Percentiles rank a stretch among this genome's conserved stretches.
Conservation (phyloP, 129 eudicot species). For the Pulicaria dysenterica region DNA sequence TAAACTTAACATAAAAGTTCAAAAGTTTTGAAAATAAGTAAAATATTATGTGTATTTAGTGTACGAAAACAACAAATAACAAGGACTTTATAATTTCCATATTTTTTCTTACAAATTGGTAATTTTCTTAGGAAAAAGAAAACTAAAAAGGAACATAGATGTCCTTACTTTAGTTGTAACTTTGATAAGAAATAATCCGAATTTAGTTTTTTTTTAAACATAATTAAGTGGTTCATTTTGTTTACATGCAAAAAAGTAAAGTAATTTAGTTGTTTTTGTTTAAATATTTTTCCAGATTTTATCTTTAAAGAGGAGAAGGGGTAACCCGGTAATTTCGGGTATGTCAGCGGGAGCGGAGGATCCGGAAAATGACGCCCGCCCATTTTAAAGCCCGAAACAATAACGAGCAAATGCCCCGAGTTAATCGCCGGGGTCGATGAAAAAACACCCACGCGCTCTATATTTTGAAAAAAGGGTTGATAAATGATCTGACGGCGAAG, state of each 20-base stretch:
- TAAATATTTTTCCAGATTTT: neutral
- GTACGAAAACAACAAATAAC: no score
- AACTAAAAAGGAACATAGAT: no score
- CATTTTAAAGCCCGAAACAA: conserved; percentile 14
- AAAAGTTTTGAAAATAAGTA: no score
- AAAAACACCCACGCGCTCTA: conserved; percentile 19
- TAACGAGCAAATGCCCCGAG: neutral
- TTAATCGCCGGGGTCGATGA: conserved; percentile 35
- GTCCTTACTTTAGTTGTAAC: no score
- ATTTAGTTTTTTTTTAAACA: no score
- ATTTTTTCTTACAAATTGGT: no score
- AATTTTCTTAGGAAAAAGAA: no score
- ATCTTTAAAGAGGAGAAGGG: conserved; percentile 9
- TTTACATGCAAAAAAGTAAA: neutral
- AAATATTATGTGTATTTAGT: no score
- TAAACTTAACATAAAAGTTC: no score
- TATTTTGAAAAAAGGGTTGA: neutral
- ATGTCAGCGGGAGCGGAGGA: conserved; percentile 79
- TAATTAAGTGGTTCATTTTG: no score
- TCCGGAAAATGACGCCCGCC: conserved; percentile 45
- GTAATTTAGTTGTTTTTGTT: neutral
- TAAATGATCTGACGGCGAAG: conserved; percentile 13
- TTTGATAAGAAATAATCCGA: no score
- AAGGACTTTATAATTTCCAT: no score
- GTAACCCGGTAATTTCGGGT: conserved; percentile 42